Percentiles rank a stretch among this genome's conserved stretches.
Evolutionary conservation across 176 grass and related monocot species (phyloP).

Genomic region (Bromus sterilis): DNA sequence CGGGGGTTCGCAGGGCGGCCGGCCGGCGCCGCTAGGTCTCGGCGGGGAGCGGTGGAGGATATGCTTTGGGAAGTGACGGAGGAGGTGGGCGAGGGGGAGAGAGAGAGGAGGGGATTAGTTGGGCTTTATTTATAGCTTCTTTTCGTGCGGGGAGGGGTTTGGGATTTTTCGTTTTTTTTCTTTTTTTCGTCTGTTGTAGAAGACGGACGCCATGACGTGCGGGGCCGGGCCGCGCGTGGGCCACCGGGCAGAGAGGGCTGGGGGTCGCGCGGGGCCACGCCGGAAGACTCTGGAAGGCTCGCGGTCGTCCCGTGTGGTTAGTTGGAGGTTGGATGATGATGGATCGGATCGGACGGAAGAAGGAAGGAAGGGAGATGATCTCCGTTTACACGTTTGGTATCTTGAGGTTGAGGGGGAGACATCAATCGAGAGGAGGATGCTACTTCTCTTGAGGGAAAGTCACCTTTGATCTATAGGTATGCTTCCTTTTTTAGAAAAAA

Average conservation of each 20-base stretch:
- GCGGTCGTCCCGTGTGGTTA: neutral
- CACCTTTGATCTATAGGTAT: too few relatives aligned
- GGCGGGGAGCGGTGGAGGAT: neutral
- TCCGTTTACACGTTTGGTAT: neutral
- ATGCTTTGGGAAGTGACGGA: neutral
- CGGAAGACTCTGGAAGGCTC: neutral
- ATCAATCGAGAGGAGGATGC: too few relatives aligned
- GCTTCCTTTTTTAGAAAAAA: too few relatives aligned
- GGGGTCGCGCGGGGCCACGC: neutral
- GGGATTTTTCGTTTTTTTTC: too few relatives aligned
- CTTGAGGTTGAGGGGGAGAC: too few relatives aligned
- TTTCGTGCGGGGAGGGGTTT: constrained; percentile 38
- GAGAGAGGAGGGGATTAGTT: constrained; percentile 8
- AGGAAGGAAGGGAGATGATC: neutral
- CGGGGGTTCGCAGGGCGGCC: neutral
- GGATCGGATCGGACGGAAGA: neutral
- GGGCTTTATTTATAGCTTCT: constrained; percentile 23
- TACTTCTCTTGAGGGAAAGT: too few relatives aligned
- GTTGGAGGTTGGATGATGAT: neutral
- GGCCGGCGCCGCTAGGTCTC: neutral
- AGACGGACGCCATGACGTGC: neutral
- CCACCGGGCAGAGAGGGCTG: neutral
- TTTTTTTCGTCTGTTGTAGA: too few relatives aligned
- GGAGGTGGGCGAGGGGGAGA: neutral
- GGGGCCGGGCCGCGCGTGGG: neutral